These are phyloP conservation scores for Hygrophorus pudorinus DNA, from an alignment of 768 basidiomycete species.

Conservation along the genomic window DNA sequence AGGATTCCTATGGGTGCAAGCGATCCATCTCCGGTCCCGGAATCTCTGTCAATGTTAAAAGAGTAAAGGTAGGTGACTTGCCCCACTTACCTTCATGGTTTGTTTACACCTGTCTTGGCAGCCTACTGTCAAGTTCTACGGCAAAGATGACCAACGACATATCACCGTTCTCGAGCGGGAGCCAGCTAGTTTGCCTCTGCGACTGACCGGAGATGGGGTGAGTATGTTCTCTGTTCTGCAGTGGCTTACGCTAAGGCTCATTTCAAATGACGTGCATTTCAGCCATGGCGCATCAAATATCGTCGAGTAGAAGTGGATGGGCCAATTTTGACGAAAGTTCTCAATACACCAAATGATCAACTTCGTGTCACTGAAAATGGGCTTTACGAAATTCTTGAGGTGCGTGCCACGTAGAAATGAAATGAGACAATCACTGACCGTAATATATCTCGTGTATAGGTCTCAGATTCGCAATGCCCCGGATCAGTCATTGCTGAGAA, in stretches of 20 bases:
- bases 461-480: constrained; percentile 78
- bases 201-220: constrained; percentile 88
- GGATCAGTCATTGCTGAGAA: constrained; percentile 56
- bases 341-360: constrained; percentile 59
- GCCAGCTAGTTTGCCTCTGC: constrained; percentile 60
- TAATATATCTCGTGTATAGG: constrained; percentile 40
- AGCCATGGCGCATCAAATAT: constrained; percentile 90
- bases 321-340: constrained; percentile 26
- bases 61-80: constrained; percentile 50
- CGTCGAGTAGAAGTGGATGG: constrained; percentile 38
- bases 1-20: constrained; percentile 84
- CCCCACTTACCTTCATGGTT: not conserved
- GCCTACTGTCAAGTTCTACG: constrained; percentile 87
- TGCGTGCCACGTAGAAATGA: constrained; percentile 20
- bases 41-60: constrained; percentile 73
- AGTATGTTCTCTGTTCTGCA: constrained; percentile 23
- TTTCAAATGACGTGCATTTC: constrained; percentile 5
- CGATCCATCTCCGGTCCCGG: constrained; percentile 67
- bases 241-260: not conserved
- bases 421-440: constrained; percentile 1
- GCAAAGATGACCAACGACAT: constrained; percentile 43
- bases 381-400: constrained; percentile 62
- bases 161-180: constrained; percentile 69
- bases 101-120: constrained; percentile 17
- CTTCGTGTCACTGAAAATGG: constrained; percentile 71